Evolutionary conservation across 345 rosid genomes (phyloP).

Genomic region (Fremontodendron californicum): DNA sequence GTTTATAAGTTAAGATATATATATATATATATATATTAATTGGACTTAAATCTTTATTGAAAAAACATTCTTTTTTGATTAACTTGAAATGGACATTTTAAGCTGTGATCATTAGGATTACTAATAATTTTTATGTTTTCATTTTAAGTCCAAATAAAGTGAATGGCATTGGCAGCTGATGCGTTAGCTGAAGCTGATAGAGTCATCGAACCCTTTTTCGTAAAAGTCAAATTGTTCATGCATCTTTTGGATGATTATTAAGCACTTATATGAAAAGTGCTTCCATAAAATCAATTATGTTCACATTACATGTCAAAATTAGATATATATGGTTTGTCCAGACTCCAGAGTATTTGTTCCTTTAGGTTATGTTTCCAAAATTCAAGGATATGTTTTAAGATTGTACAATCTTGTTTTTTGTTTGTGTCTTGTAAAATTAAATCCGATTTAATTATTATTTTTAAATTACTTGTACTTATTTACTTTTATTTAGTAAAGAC

Average conservation of each 20-base stretch:
- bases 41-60: background rate
- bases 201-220: no score
- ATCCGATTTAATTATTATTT: no score
- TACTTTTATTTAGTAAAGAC: no score
- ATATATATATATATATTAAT: no score
- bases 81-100: background rate
- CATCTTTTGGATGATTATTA: background rate
- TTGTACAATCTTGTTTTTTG: background rate
- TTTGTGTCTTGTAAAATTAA: background rate
- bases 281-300: background rate
- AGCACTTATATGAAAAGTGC: no score
- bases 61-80: background rate
- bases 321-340: background rate
- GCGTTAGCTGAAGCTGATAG: background rate
- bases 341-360: background rate
- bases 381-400: background rate
- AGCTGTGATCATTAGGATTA: background rate
- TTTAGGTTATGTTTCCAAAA: background rate
- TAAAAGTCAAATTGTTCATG: background rate
- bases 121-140: background rate
- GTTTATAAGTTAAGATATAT: background rate
- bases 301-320: background rate
- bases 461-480: no score
- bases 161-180: background rate
- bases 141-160: background rate